Conservation (phyloP, 345 rosid genomes). For the Acer campestre region DNA sequence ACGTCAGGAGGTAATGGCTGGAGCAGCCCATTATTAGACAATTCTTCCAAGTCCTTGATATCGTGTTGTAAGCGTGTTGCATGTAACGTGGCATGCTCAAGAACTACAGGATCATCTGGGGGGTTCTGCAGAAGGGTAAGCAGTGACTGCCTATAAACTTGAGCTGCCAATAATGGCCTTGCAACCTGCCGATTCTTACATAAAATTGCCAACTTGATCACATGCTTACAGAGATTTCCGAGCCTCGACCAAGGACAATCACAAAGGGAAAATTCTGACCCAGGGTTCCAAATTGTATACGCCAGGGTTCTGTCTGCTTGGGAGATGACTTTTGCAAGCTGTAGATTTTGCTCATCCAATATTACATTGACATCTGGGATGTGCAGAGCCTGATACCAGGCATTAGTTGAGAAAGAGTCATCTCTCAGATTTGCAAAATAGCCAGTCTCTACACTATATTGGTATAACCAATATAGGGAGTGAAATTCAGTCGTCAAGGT, state of each 20-base stretch:
- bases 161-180: slow-evolving; percentile 46
- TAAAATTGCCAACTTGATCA: slow-evolving; percentile 50
- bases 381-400: slow-evolving; percentile 52
- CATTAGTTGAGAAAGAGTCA: slow-evolving; percentile 34
- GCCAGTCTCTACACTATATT: slow-evolving; percentile 45
- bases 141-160: slow-evolving; percentile 45
- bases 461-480: slow-evolving; percentile 49
- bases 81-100: slow-evolving; percentile 43
- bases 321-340: slow-evolving; percentile 48
- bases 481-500: slow-evolving; percentile 51
- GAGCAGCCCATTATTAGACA: slow-evolving; percentile 50
- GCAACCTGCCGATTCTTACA: slow-evolving; percentile 51
- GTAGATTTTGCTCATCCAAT: slow-evolving; percentile 51
- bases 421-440: slow-evolving; percentile 42
- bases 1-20: slow-evolving; percentile 41
- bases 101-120: slow-evolving; percentile 51
- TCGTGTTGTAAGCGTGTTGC: slow-evolving; percentile 51
- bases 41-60: slow-evolving; percentile 52
- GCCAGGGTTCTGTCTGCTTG: slow-evolving; percentile 44
- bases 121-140: slow-evolving; percentile 49
- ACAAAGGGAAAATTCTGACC: slow-evolving; percentile 56
- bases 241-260: slow-evolving; percentile 45
- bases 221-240: slow-evolving; percentile 58
- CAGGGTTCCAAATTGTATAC: slow-evolving; percentile 53
- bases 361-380: slow-evolving; percentile 42